Base-by-base conservation (phyloP, 78 protist genomes). In the Tieghemostelium lacteum region DNA sequence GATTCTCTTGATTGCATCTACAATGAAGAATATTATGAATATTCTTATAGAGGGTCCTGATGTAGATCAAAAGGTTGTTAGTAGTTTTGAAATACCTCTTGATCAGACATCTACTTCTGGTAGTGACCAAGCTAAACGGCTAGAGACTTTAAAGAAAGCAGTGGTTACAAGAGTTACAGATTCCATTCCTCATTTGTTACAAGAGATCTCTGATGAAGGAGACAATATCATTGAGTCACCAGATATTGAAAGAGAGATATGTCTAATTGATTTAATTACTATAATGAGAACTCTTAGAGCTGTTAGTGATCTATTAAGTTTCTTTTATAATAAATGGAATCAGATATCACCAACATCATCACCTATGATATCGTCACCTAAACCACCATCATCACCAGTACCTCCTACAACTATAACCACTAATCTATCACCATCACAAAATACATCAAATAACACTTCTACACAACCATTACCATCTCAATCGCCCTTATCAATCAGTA, bases 261-360 rank as follows among this genome's bases (percentile, higher is more conserved):
- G 83, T 57, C 33, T 73, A 17, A 67, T 52, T 17, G 83, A 57
- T 73, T 73, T 73, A 57, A 73, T 73, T 26, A 52, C 70, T 12
- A 73, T 73, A 26, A 73, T 73, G 65, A 52, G 83, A 57, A 73
- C 83, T 8, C 22, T 73, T 19, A 73, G 36, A 57, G 62, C 67
- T 37, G 83, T 73, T 14, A 37, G 26, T 26, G 83, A 73, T 57
- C 45, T 73, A 33, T 73, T 73, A 37, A 61, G 57, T 73, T 73
- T 57, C 67, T 73, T 73, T 61, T 73, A 52, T 26, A 57, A 54
- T 39, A 73, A 73, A 73, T 73, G 83, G 83, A 22, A 29, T 24
- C 20, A 20, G 2, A 37, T 57, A 24, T 34, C 50, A 52, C 26
- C 60, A 52, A 29, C 42, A 71, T 36, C 49, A 50, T 52, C 77